Percentiles rank a stretch among this genome's conserved stretches.
phyloP scores from a whole-genome alignment of 148 eudicot genomes.

The Cornus suecica region DNA sequence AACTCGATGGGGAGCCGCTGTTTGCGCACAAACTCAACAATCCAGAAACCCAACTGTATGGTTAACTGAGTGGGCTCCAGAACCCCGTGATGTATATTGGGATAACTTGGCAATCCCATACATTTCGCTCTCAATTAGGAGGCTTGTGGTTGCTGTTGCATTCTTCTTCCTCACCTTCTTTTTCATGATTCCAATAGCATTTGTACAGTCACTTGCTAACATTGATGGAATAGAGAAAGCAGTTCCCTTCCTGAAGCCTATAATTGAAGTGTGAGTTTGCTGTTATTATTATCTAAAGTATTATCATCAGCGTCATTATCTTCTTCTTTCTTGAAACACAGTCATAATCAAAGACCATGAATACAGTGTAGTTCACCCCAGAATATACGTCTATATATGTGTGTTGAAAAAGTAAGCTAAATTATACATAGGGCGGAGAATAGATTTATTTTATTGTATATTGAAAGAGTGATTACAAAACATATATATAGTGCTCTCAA shows the following conservation, averaged over 20 bases:
- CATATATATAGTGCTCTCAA: too few species aligned
- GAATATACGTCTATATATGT: too few species aligned
- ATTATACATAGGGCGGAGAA: too few species aligned
- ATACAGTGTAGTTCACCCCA: neutral
- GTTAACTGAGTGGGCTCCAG: constrained; percentile 69
- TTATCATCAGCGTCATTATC: neutral
- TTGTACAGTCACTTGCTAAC: constrained; percentile 69
- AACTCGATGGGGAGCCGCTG: constrained; percentile 61
- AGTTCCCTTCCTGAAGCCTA: constrained; percentile 51
- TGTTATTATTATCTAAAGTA: constrained; percentile 11
- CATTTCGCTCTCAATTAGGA: constrained; percentile 51
- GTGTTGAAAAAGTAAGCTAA: too few species aligned
- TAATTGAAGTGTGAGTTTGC: constrained; percentile 52
- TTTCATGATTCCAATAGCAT: constrained; percentile 66
- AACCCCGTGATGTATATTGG: constrained; percentile 76
- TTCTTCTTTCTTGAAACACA: neutral
- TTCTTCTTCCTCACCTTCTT: constrained; percentile 74
- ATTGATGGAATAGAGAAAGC: constrained; percentile 60
- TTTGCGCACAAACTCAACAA: constrained; percentile 65
- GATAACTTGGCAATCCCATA: constrained; percentile 57
- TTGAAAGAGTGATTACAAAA: too few species aligned
- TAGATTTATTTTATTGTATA: too few species aligned
- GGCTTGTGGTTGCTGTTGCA: constrained; percentile 51
- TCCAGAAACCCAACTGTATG: constrained; percentile 55
- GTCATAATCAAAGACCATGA: neutral